Conservation (phyloP, 768 basidiomycete genomes). For the Phanerodontia chrysosporium region DNA sequence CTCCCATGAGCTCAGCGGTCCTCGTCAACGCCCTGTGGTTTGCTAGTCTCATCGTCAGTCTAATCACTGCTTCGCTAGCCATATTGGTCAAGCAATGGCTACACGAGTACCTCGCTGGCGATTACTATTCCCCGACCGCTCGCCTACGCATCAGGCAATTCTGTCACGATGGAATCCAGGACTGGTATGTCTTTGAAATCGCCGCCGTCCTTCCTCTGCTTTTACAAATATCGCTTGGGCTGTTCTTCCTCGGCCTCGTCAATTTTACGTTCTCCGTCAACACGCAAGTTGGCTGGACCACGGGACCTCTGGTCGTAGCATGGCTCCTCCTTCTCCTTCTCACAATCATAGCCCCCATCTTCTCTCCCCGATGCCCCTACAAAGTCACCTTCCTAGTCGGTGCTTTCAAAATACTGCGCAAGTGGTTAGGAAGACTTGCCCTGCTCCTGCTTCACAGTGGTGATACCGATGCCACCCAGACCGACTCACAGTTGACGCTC, state of each 20-base stretch:
- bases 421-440: not conserved
- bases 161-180: not conserved
- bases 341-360: not conserved
- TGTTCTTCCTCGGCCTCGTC: conserved; percentile 12
- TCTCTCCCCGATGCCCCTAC: conserved; percentile 7
- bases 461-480: not conserved
- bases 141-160: conserved; percentile 3
- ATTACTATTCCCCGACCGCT: not conserved
- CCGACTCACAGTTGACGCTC: not conserved
- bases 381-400: not conserved
- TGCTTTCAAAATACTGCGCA: not conserved
- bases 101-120: not conserved
- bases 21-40: conserved; percentile 11
- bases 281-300: not conserved
- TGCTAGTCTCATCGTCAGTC: conserved; percentile 6
- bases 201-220: conserved; percentile 9
- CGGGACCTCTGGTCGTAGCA: not conserved
- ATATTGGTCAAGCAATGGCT: conserved; percentile 9
- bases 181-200: conserved; percentile 11
- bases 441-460: too few relatives aligned
- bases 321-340: not conserved
- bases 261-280: not conserved
- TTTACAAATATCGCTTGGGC: conserved; percentile 9
- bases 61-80: conserved; percentile 10
- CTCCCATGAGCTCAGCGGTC: not conserved